These are phyloP conservation scores for Lichtheimia corymbifera DNA, from an alignment of 371 early-diverging fungal species.

Conservation along the genomic window DNA sequence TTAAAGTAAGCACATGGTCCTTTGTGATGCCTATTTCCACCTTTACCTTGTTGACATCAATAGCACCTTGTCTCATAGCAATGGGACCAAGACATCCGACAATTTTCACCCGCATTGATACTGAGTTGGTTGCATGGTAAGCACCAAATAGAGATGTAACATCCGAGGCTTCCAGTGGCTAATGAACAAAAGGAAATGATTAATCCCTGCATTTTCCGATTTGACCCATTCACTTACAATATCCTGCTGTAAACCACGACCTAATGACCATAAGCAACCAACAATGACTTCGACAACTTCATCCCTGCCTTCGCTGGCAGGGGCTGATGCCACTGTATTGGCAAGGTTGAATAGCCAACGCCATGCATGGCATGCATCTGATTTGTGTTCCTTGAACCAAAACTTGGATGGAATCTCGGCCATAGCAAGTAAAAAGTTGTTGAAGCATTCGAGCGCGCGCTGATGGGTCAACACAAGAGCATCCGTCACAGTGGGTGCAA, in stretches of 20 bases:
- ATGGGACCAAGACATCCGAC: conserved; percentile 77
- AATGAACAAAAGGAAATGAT: not conserved
- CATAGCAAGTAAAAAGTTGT: conserved; percentile 75
- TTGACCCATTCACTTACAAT: conserved; percentile 42
- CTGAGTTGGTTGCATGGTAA: conserved; percentile 40
- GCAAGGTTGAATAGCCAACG: conserved; percentile 61
- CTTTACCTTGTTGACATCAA: conserved; percentile 72
- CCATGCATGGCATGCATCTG: conserved; percentile 65
- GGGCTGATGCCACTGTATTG: conserved; percentile 33
- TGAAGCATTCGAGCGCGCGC: conserved; percentile 74
- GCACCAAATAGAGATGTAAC: conserved; percentile 54
- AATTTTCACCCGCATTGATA: conserved; percentile 67
- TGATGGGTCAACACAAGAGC: conserved; percentile 59
- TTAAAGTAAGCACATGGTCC: not conserved
- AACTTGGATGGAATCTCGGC: conserved; percentile 65
- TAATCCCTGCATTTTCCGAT: too few relatives aligned
- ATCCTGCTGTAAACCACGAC: conserved; percentile 62
- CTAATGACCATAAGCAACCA: conserved; percentile 76
- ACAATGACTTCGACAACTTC: conserved; percentile 62
- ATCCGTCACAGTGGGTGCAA: conserved; percentile 50
- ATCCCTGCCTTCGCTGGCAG: conserved; percentile 42
- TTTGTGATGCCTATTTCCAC: not conserved
- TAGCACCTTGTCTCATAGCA: conserved; percentile 70
- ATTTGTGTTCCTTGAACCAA: conserved; percentile 64
- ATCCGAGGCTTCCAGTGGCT: conserved; percentile 52